phyloP scores from a whole-genome alignment of 129 eudicot genomes.

The carrot (Daucus carota) region DNA sequence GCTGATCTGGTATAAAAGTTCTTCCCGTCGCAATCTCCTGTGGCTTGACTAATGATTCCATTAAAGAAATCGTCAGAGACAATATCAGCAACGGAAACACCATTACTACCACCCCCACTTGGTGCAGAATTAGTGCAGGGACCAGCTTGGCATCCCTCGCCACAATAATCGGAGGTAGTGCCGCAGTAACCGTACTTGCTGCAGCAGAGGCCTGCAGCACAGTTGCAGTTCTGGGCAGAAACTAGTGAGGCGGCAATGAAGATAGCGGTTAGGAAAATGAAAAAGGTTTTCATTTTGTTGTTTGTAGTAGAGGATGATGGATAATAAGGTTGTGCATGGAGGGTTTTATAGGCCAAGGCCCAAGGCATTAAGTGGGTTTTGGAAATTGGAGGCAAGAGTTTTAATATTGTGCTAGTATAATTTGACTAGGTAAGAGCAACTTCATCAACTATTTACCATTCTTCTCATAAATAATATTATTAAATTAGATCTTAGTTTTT shows the following conservation, averaged over 20 bases:
- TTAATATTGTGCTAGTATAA: no score
- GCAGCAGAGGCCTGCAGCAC: neutral
- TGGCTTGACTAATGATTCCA: slow-evolving; percentile 21
- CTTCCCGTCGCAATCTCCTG: slow-evolving; percentile 1
- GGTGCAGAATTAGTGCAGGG: neutral
- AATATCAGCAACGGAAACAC: slow-evolving; percentile 21
- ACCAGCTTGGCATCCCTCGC: neutral
- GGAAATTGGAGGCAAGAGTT: no score
- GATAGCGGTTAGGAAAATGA: neutral
- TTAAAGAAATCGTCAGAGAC: slow-evolving; percentile 35
- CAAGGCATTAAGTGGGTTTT: no score
- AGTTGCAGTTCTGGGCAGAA: slow-evolving; percentile 2
- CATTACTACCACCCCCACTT: neutral
- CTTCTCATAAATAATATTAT: no score
- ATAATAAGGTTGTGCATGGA: no score
- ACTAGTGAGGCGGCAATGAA: neutral
- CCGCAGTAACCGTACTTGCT: neutral
- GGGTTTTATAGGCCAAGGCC: no score
- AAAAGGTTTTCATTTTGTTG: neutral
- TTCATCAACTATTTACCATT: no score
- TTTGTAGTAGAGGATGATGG: no score
- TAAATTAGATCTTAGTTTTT: no score
- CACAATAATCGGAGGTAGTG: neutral
- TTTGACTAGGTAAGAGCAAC: no score
- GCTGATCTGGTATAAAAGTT: slow-evolving; percentile 10